Conservation (phyloP, 768 basidiomycete genomes). For the Postia placenta region DNA sequence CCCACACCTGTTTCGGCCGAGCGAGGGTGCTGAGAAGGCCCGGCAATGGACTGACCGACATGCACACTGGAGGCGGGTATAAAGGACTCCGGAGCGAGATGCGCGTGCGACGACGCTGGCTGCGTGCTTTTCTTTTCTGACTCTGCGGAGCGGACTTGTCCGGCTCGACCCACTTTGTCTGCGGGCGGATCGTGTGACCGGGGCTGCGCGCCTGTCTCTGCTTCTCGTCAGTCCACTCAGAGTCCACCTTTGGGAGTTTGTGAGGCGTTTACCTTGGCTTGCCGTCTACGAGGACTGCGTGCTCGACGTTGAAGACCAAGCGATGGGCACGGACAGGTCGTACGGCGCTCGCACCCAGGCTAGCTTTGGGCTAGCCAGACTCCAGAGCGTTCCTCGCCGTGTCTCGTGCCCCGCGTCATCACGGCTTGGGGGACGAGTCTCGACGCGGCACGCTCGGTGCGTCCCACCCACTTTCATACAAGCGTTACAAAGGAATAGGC, state of each 20-base stretch:
- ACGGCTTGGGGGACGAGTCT: no score
- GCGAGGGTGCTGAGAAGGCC: slow-evolving; percentile 1
- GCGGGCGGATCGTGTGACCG: not conserved
- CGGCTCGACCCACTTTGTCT: not conserved
- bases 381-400: not conserved
- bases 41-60: slow-evolving; percentile 1
- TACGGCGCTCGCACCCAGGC: not conserved
- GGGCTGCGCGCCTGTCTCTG: not conserved
- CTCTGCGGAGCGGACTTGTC: not conserved
- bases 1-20: slow-evolving; percentile 4
- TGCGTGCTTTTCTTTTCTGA: not conserved
- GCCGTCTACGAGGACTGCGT: not conserved
- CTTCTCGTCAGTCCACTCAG: no score
- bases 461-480: no score
- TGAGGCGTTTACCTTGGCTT: not conserved
- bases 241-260: not conserved
- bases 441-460: no score
- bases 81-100: not conserved
- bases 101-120: not conserved
- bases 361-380: no score
- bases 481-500: no score
- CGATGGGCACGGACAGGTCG: not conserved
- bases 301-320: not conserved
- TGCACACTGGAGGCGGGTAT: not conserved
- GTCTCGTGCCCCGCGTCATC: no score